These are phyloP conservation scores for Myriosclerotinia scirpicola DNA, from an alignment of 2,329 filamentous ascomycete species.

Conservation along the genomic window DNA sequence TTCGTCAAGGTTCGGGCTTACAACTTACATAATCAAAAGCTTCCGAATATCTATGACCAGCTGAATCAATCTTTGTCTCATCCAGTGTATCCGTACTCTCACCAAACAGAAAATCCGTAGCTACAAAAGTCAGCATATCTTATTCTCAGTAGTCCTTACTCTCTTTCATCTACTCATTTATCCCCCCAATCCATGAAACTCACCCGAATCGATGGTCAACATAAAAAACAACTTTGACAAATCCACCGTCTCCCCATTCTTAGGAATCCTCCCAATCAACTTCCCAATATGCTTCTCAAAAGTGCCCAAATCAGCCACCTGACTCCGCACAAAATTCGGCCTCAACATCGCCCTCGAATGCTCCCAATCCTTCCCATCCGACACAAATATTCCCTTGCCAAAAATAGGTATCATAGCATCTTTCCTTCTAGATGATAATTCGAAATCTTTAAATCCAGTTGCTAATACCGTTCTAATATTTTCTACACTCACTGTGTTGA, in stretches of 20 bases:
- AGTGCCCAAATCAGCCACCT: conserved; percentile 51
- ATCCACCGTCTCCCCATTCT: conserved; percentile 55
- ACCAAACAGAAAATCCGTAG: conserved; percentile 68
- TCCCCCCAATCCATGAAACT: neutral
- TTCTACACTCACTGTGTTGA: conserved; percentile 54
- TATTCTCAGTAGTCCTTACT: neutral
- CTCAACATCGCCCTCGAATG: conserved; percentile 53
- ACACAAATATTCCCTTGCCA: conserved; percentile 57
- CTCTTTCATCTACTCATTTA: neutral
- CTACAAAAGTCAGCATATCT: conserved; percentile 34
- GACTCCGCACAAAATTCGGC: conserved; percentile 53
- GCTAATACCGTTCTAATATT: conserved; percentile 59
- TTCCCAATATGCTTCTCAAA: conserved; percentile 61
- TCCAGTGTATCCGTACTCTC: conserved; percentile 51
- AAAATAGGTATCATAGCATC: conserved; percentile 49
- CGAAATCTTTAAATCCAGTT: conserved; percentile 56
- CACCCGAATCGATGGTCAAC: conserved; percentile 60
- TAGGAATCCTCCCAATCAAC: conserved; percentile 59
- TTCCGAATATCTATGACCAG: conserved; percentile 39
- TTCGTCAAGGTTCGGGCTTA: neutral
- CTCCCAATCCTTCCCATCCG: conserved; percentile 53
- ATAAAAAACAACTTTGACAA: conserved; percentile 63
- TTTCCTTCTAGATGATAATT: conserved; percentile 48
- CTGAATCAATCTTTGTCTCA: conserved; percentile 22
- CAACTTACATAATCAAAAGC: conserved; percentile 41